These are phyloP conservation scores for Eucalyptus erythrocorys DNA, from an alignment of 345 rosid genomes.

Conservation along the genomic window DNA sequence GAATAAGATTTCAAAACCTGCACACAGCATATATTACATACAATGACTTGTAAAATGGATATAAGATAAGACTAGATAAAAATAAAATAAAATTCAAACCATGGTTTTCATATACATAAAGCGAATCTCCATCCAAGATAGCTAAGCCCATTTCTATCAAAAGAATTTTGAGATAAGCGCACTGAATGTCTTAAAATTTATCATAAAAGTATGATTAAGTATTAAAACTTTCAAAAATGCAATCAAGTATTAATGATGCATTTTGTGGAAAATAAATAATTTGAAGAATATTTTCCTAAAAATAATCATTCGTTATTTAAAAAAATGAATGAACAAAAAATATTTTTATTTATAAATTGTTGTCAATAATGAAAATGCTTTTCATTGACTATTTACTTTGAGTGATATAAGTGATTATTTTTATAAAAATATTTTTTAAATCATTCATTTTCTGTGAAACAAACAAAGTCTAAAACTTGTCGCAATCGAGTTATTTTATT, in stretches of 20 bases:
- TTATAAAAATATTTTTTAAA: accelerated
- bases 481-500: too few relatives aligned
- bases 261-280: background rate
- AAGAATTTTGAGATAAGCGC: too few relatives aligned
- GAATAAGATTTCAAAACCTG: background rate
- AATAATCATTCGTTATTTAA: accelerated
- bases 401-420: too few relatives aligned
- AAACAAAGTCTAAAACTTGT: accelerated
- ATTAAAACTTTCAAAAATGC: too few relatives aligned
- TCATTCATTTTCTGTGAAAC: background rate
- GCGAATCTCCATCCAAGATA: background rate
- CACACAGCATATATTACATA: background rate
- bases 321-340: too few relatives aligned
- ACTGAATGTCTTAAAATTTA: background rate
- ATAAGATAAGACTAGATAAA: too few relatives aligned
- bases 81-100: background rate
- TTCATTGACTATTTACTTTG: background rate
- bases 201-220: too few relatives aligned
- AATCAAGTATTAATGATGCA: background rate
- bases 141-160: background rate
- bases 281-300: background rate
- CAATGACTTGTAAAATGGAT: too few relatives aligned
- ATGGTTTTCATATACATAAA: too few relatives aligned
- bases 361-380: background rate
- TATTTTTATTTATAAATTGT: too few relatives aligned